Evolutionary conservation across 768 basidiomycete genomes (phyloP).

Genomic region (Pulveroboletus sp.): DNA sequence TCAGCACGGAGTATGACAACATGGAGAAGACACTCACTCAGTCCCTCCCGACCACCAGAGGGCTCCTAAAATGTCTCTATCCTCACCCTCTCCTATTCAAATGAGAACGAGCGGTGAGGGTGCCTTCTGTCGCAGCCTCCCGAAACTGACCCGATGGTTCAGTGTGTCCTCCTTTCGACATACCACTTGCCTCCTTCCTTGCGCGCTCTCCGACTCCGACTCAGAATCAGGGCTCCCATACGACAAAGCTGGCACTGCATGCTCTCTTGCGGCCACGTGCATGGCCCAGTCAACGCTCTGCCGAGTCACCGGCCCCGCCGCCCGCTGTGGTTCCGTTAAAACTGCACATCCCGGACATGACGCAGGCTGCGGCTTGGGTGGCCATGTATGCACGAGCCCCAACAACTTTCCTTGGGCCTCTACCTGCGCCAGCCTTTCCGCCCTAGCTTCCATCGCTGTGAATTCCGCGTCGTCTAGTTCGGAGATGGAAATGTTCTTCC

Average conservation of each 20-base stretch:
- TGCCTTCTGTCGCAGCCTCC: conserved; percentile 6
- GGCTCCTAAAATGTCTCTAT: background rate
- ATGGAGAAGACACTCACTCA: conserved; percentile 4
- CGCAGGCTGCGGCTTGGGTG: conserved; percentile 10
- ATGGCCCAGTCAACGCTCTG: background rate
- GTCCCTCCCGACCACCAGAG: background rate
- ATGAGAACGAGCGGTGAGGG: background rate
- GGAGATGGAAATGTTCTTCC: conserved; percentile 29
- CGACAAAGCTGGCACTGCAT: conserved; percentile 6
- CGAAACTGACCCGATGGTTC: conserved; percentile 8
- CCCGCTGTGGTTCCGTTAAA: background rate
- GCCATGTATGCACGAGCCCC: conserved; percentile 22
- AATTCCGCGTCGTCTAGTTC: conserved; percentile 27
- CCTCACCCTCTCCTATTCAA: background rate
- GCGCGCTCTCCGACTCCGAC: conserved; percentile 4
- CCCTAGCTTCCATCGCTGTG: background rate
- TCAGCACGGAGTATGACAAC: background rate
- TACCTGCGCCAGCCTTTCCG: background rate
- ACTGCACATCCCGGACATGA: conserved; percentile 7
- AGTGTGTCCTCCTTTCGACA: background rate
- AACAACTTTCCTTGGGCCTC: background rate
- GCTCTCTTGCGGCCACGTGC: background rate
- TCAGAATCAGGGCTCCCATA: conserved; percentile 15
- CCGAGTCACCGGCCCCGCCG: background rate
- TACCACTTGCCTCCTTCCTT: background rate